phyloP scores from a whole-genome alignment of 305 asterid species.

The Striga hermonthica region DNA sequence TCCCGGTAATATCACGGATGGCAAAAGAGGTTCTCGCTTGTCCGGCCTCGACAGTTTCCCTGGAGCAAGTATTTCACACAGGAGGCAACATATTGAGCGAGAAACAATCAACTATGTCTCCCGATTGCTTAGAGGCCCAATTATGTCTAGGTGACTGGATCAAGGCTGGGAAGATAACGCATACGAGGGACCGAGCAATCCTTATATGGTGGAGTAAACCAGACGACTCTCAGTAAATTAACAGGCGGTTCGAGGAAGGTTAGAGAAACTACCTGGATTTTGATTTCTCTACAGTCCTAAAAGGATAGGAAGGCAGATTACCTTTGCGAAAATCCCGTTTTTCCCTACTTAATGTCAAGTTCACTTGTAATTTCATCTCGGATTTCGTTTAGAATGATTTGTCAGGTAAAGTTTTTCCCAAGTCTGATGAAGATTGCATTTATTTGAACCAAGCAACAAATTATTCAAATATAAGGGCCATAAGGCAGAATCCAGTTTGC shows the following conservation, averaged over 20 bases:
- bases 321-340: not conserved
- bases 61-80: not conserved
- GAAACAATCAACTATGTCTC: not conserved
- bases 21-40: not conserved
- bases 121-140: not conserved
- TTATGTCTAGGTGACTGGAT: not conserved
- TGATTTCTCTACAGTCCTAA: not conserved
- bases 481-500: conserved; percentile 15
- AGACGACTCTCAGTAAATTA: not conserved
- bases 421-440: not conserved
- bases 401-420: not conserved
- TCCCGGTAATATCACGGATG: not conserved
- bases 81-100: conserved; percentile 3
- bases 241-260: not conserved
- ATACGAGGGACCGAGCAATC: not conserved
- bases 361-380: not conserved
- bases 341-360: not conserved
- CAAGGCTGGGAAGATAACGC: not conserved
- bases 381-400: not conserved
- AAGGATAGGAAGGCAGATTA: not conserved
- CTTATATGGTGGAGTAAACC: not conserved
- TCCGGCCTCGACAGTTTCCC: not conserved
- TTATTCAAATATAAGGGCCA: not conserved
- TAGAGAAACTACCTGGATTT: not conserved
- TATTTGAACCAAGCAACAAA: conserved; percentile 15